Conservation (phyloP, 192 early-diverging fungal species). For the Linnemannia hyalina region DNA sequence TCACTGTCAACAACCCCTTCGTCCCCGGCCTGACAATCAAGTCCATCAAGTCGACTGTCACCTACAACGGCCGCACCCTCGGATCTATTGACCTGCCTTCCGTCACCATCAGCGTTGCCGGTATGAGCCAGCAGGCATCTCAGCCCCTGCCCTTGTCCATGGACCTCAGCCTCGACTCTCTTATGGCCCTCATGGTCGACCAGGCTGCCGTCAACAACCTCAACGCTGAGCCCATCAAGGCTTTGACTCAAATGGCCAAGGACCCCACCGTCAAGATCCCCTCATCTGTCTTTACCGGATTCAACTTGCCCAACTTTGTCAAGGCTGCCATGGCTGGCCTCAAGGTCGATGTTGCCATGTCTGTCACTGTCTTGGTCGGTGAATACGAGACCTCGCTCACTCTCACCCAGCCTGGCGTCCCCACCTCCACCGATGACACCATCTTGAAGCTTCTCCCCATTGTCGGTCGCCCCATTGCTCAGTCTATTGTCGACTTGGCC, state of each 20-base stretch:
- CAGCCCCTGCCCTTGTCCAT: conserved; percentile 59
- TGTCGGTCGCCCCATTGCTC: conserved; percentile 69
- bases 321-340: conserved; percentile 62
- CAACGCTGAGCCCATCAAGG: conserved; percentile 61
- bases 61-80: conserved; percentile 58
- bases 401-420: conserved; percentile 59
- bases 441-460: conserved; percentile 64
- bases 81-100: conserved; percentile 64
- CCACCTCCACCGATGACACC: conserved; percentile 59
- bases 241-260: conserved; percentile 56
- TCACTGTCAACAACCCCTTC: conserved; percentile 70
- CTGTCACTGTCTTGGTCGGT: conserved; percentile 60
- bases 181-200: conserved; percentile 61
- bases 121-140: conserved; percentile 54
- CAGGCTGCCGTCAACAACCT: conserved; percentile 60
- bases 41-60: conserved; percentile 62
- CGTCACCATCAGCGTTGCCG: conserved; percentile 56
- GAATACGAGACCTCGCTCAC: conserved; percentile 61
- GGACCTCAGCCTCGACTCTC: conserved; percentile 64
- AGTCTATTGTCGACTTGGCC: conserved; percentile 60
- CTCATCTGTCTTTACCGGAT: conserved; percentile 58
- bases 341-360: conserved; percentile 61
- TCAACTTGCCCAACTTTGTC: conserved; percentile 63
- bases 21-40: conserved; percentile 61
- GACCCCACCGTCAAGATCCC: conserved; percentile 52